Conservation (phyloP, 495 filamentous ascomycete species). For the Daldinia loculata region DNA sequence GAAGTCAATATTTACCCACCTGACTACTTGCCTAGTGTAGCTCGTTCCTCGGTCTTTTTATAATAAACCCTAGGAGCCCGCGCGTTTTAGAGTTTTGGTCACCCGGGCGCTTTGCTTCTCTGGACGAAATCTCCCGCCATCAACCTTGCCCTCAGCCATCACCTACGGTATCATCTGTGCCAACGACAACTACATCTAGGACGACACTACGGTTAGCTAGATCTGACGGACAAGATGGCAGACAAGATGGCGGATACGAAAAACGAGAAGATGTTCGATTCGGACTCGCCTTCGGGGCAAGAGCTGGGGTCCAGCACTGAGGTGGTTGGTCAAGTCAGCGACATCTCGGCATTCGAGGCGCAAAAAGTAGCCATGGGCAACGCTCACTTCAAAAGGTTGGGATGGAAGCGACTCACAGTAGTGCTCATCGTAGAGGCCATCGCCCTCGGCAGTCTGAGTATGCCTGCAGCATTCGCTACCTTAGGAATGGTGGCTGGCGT, state of each 20-base stretch:
- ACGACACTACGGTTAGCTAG: slow-evolving; percentile 13
- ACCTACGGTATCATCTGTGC: slow-evolving; percentile 1
- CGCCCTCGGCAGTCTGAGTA: slow-evolving; percentile 72
- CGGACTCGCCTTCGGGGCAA: slow-evolving; percentile 10
- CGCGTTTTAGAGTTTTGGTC: slow-evolving; percentile 21
- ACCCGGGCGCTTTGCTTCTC: slow-evolving; percentile 19
- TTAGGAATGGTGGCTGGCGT: slow-evolving; percentile 68
- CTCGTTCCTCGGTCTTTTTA: slow-evolving; percentile 5
- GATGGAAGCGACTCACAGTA: slow-evolving; percentile 60
- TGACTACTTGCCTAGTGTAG: slow-evolving; percentile 34
- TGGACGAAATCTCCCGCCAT: slow-evolving; percentile 25
- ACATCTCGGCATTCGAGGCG: slow-evolving; percentile 48
- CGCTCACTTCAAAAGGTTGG: slow-evolving; percentile 54
- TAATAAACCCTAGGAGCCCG: slow-evolving; percentile 21
- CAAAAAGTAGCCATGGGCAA: slow-evolving; percentile 51
- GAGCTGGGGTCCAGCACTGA: slow-evolving; percentile 36
- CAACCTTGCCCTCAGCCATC: slow-evolving; percentile 9
- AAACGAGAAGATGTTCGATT: slow-evolving; percentile 36
- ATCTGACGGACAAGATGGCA: slow-evolving; percentile 14
- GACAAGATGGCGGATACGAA: slow-evolving; percentile 19
- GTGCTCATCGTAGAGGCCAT: slow-evolving; percentile 80
- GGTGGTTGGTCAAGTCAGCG: slow-evolving; percentile 43
- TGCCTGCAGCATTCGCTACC: slow-evolving; percentile 70
- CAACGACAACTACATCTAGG: slow-evolving; percentile 5
- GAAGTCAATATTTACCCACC: slow-evolving; percentile 28